Evolutionary conservation across 1,139 yeast genomes (phyloP).

Genomic region (Nakaseomyces sp.): DNA sequence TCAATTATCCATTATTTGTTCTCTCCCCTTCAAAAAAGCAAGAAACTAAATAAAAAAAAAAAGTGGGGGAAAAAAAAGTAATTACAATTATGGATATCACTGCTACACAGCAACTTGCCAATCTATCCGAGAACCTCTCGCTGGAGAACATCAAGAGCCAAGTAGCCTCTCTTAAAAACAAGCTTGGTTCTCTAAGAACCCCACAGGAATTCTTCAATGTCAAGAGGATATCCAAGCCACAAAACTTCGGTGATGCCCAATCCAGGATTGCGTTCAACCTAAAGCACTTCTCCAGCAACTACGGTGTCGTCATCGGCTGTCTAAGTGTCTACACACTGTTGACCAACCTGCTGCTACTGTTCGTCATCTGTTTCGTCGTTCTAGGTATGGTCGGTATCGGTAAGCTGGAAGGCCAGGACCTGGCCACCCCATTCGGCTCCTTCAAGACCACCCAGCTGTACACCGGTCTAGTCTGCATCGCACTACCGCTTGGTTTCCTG

Average conservation of each 20-base stretch:
- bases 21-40: too few relatives aligned
- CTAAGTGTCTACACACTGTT: slow-evolving; percentile 64
- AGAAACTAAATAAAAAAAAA: too few relatives aligned
- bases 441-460: slow-evolving; percentile 78
- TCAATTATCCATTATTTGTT: too few relatives aligned
- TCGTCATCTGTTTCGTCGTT: slow-evolving; percentile 61
- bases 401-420: slow-evolving; percentile 71
- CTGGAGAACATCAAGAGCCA: slow-evolving; percentile 28
- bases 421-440: slow-evolving; percentile 58
- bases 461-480: slow-evolving; percentile 69
- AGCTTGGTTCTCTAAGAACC: slow-evolving; percentile 69
- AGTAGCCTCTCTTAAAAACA: slow-evolving; percentile 41
- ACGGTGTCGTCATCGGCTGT: slow-evolving; percentile 62
- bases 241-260: slow-evolving; percentile 82
- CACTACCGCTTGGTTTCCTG: slow-evolving; percentile 81
- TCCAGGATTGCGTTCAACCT: slow-evolving; percentile 79
- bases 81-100: neutral
- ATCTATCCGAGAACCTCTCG: slow-evolving; percentile 26
- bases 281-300: slow-evolving; percentile 82
- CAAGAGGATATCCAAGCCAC: slow-evolving; percentile 83
- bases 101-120: slow-evolving; percentile 21
- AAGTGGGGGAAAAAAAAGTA: too few relatives aligned
- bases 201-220: slow-evolving; percentile 91
- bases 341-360: slow-evolving; percentile 74
- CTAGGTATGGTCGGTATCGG: slow-evolving; percentile 75